Percentiles rank a stretch among this genome's conserved stretches.
These are phyloP conservation scores for Epichloe gansuensis DNA, from an alignment of 2,329 filamentous ascomycete species.

Conservation along the genomic window DNA sequence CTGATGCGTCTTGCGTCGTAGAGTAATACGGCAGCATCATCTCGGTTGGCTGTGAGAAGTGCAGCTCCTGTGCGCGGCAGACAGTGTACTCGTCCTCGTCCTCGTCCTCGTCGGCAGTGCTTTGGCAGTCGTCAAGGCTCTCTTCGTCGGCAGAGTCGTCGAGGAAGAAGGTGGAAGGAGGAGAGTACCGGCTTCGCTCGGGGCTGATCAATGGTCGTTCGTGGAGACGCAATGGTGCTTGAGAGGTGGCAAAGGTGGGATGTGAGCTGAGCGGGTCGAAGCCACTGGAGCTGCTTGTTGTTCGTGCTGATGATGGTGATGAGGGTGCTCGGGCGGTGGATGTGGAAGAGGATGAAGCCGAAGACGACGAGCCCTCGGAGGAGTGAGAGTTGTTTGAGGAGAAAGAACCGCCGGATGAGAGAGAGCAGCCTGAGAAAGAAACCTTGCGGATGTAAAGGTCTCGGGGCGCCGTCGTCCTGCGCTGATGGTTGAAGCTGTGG, in stretches of 20 bases:
- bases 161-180: conserved; percentile 18
- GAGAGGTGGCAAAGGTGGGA: conserved; percentile 22
- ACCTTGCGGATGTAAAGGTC: conserved; percentile 30
- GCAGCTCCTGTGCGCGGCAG: conserved; percentile 2
- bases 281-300: conserved; percentile 12
- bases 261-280: conserved; percentile 24
- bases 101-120: conserved; percentile 6
- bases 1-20: conserved; percentile 12
- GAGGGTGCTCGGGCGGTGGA: conserved; percentile 16
- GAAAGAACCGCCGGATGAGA: conserved; percentile 25
- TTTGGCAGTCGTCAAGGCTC: conserved; percentile 13
- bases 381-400: conserved; percentile 28
- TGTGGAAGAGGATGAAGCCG: conserved; percentile 17
- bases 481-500: conserved; percentile 24
- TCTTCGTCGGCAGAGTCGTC: conserved; percentile 14
- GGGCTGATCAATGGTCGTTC: conserved; percentile 22
- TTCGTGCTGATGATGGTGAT: conserved; percentile 14
- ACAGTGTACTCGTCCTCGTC: conserved; percentile 12
- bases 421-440: conserved; percentile 28
- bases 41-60: conserved; percentile 8
- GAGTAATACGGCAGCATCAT: conserved; percentile 18
- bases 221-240: conserved; percentile 25
- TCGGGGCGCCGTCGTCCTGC: conserved; percentile 23
- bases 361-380: conserved; percentile 12
- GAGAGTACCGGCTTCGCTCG: conserved; percentile 11